Base-by-base conservation (phyloP, 805 yeast genomes). In the Pichia ethanolica region DNA sequence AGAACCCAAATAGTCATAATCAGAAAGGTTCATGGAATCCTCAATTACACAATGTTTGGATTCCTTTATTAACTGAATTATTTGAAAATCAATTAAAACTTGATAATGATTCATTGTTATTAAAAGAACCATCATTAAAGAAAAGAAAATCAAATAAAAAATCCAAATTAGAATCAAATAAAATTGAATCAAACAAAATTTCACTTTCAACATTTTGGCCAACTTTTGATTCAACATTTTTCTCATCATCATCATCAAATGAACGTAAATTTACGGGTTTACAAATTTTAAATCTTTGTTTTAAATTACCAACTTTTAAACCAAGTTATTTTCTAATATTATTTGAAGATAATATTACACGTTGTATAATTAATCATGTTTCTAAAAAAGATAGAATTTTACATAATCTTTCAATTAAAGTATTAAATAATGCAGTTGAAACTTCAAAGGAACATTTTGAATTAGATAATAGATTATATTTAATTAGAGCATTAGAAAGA, bases 201-300 rank as follows among this genome's bases (percentile, higher is more conserved):
- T 63, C 71, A 3, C 60, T 79, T 39, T 63, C 70, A 8, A 93
- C 86, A 47, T 89, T 91, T 63, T 89, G 96, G 95, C 78, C 80
- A 56, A 70, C 74, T 4, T 82, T 91, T 13, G 97, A 91, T 61
- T 93, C 89, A 58, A 76, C 85, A 5, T 78, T 86, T 52, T 90
- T 91, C 57, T 72, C 86, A 5, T 80, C 79, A 36, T 79, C 82
- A 55, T 74, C 96, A 0, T 89, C 97, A 1, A 78, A 83, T 34
- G 97, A 90, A 64, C 73, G 96, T 50, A 91, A 90, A 63, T 86
- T 75, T 64, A 78, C 88, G 77, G 98, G 97, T 0, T 80, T 90
- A 58, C 86, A 86, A 56, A 75, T 89, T 10, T 80, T 90, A 53
- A 72, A 68, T 39, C 69, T 73, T 46, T 72, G 61, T 82, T 7